Evolutionary conservation across 148 eudicot species (phyloP).

Genomic region (Vaccinium darrowii): DNA sequence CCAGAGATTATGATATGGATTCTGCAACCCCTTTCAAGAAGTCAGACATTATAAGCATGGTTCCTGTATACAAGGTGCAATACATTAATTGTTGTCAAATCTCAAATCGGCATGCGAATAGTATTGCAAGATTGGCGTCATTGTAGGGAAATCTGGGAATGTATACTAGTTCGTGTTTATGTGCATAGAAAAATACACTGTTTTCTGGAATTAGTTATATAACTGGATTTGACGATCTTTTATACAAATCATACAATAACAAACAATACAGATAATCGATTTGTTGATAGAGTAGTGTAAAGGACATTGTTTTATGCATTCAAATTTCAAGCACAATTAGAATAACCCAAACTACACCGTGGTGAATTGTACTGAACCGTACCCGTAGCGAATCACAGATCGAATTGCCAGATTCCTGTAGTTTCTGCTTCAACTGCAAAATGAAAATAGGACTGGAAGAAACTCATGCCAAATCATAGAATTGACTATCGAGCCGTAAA

Average conservation of each 20-base stretch:
- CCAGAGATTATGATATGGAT: conserved; percentile 94
- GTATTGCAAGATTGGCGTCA: neutral
- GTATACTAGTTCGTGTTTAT: neutral
- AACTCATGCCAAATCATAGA: neutral
- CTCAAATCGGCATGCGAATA: neutral
- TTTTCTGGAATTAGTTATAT: neutral
- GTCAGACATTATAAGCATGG: conserved; percentile 75
- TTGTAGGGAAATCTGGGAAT: neutral
- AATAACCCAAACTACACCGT: neutral
- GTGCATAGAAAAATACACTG: neutral
- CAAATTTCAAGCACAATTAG: neutral
- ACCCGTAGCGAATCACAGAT: neutral
- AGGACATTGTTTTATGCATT: neutral
- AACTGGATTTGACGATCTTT: neutral
- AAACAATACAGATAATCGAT: neutral
- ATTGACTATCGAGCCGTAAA: neutral
- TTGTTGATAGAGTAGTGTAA: neutral
- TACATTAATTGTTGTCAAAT: conserved; percentile 18
- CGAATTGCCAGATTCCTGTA: neutral
- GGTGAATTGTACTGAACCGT: neutral
- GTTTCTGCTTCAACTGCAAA: neutral
- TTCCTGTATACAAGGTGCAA: conserved; percentile 92
- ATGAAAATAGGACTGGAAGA: neutral
- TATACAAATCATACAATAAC: neutral
- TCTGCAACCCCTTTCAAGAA: conserved; percentile 76